Evolutionary conservation across 139 green algal genomes (phyloP), one percentile per base, ranked within the genome.

Genomic region (Chlorella ohadii): DNA sequence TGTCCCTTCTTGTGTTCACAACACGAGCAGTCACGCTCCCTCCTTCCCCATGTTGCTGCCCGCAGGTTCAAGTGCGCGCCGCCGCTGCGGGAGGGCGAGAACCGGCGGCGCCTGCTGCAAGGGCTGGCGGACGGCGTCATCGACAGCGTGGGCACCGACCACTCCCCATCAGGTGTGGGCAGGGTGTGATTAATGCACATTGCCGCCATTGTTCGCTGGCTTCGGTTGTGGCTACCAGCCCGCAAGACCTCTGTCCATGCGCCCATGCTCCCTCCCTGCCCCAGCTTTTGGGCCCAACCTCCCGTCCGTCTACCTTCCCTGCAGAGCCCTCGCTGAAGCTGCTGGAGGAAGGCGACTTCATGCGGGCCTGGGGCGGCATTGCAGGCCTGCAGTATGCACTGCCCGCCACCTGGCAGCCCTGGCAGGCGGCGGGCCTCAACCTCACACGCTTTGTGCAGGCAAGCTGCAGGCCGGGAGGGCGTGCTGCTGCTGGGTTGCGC

Each of bases 321-420:
- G 76, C 76, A 16, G 70, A 79, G 9, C 84, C 92, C 1, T 82
- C 70, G 0, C 64, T 98, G 33, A 99, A 99, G 87, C 65, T 91
- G 59, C 63, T 95, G 5, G 92, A 98, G 23, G 79, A 80, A 4
- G 96, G 97, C 2, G 82, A 99, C 91, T 99, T 99, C 81, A 36
- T 96, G 16, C 85, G 88, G 13, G 95, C 97, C 7, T 99, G 97
- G 97, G 97, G 97, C 64, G 97, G 97, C 83, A 99, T 99, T 55
- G 91, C 96, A 88, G 94, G 94, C 3, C 80, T 96, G 72, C 96
- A 99, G 89, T 97, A 98, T 83, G 73, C 89, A 44, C 92, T 99
- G 84, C 94, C 96, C 13, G 92, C 92, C 31, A 96, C 90, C 1
- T 98, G 94, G 96, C 94, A 92, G 22, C 89, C 82, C 22, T 84